These are phyloP conservation scores for Panicum miliaceum DNA, from an alignment of 176 grass and related monocot species.

Conservation along the genomic window DNA sequence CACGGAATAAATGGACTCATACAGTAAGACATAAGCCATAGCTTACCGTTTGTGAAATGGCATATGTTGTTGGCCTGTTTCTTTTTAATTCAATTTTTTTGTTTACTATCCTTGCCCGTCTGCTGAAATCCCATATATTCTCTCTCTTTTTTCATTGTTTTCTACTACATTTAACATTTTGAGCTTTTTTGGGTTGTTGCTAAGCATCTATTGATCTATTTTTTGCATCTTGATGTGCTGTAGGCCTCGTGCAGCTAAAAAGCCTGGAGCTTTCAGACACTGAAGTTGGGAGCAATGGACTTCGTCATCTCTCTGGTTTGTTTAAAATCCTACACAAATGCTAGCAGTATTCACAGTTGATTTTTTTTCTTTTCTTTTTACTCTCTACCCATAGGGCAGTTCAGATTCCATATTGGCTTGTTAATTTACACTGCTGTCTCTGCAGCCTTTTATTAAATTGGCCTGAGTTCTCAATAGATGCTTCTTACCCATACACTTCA, in stretches of 20 bases:
- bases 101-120: not conserved
- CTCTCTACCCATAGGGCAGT: not conserved
- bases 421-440: not conserved
- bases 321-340: conserved; percentile 43
- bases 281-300: conserved; percentile 83
- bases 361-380: not conserved
- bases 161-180: not conserved
- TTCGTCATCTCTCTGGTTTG: conserved; percentile 90
- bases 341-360: not conserved
- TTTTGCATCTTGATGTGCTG: conserved; percentile 41
- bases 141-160: not conserved
- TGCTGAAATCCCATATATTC: not conserved
- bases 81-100: not conserved
- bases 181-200: not conserved
- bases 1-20: not conserved
- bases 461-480: conserved; percentile 15
- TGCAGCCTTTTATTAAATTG: conserved; percentile 13
- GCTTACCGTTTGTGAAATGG: not conserved
- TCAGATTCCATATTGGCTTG: not conserved
- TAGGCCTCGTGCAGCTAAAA: conserved; percentile 77
- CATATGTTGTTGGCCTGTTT: not conserved
- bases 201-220: conserved; percentile 31
- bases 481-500: not conserved
- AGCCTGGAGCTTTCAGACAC: conserved; percentile 91
- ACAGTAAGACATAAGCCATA: not conserved